Evolutionary conservation across 208 protist species (phyloP).

Genomic region (Trypanosoma avium): DNA sequence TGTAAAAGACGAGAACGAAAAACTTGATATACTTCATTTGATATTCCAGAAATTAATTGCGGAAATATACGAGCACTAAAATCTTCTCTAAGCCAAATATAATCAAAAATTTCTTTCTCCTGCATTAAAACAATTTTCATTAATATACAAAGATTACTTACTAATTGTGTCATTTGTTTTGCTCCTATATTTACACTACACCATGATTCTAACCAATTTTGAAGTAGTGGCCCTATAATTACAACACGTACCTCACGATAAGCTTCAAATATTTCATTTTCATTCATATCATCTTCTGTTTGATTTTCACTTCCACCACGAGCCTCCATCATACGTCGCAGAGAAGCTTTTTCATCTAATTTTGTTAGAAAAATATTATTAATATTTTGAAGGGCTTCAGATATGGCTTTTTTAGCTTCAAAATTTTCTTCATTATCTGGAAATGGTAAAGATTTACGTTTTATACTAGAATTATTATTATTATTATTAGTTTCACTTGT

Average conservation of each 20-base stretch:
- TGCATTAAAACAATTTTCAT: conserved; percentile 53
- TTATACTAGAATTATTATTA: neutral
- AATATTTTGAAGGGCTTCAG: conserved; percentile 35
- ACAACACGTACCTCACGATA: conserved; percentile 65
- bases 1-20: conserved; percentile 81
- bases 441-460: neutral
- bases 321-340: conserved; percentile 77
- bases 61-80: conserved; percentile 52
- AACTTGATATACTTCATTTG: conserved; percentile 73
- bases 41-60: conserved; percentile 52
- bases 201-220: conserved; percentile 48
- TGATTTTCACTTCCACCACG: conserved; percentile 28
- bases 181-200: conserved; percentile 3
- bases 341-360: conserved; percentile 41
- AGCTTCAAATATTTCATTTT: conserved; percentile 47
- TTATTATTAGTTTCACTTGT: neutral
- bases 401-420: conserved; percentile 13
- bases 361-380: conserved; percentile 56
- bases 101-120: conserved; percentile 58
- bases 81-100: conserved; percentile 80
- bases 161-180: conserved; percentile 51
- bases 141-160: conserved; percentile 47
- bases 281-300: conserved; percentile 42
- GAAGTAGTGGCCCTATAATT: conserved; percentile 68
- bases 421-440: conserved; percentile 26